Percentiles rank a stretch among this genome's conserved stretches.
These are phyloP conservation scores for Naumovozyma castellii DNA, from an alignment of 805 yeast genomes.

Conservation along the genomic window DNA sequence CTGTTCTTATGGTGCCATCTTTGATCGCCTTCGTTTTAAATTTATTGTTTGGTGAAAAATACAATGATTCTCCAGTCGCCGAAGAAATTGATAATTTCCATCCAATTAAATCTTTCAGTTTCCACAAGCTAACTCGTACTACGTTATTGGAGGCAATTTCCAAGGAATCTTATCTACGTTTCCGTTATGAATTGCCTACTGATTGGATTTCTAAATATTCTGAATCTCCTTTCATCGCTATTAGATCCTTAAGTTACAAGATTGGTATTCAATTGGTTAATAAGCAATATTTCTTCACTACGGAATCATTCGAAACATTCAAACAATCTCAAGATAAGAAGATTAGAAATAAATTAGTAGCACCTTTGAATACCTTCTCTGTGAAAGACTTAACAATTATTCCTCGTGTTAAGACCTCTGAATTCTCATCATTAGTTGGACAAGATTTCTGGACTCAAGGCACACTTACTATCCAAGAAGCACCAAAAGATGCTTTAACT, in stretches of 20 bases:
- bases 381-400: slow-evolving; percentile 60
- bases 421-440: slow-evolving; percentile 54
- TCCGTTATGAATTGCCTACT: slow-evolving; percentile 46
- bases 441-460: slow-evolving; percentile 72
- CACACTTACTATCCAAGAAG: slow-evolving; percentile 26
- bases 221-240: slow-evolving; percentile 35
- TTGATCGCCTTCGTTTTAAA: slow-evolving; percentile 66
- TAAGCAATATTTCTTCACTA: slow-evolving; percentile 33
- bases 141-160: slow-evolving; percentile 37
- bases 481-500: slow-evolving; percentile 48
- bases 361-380: slow-evolving; percentile 37
- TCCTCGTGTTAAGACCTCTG: slow-evolving; percentile 68
- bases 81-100: slow-evolving; percentile 40
- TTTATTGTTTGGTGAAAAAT: slow-evolving; percentile 47
- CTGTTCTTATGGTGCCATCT: slow-evolving; percentile 46
- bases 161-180: slow-evolving; percentile 51
- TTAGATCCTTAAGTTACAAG: slow-evolving; percentile 65
- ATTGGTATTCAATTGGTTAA: slow-evolving; percentile 80
- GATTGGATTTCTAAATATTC: slow-evolving; percentile 37
- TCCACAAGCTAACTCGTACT: slow-evolving; percentile 38
- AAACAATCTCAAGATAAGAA: slow-evolving; percentile 30
- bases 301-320: slow-evolving; percentile 30
- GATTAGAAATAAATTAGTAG: slow-evolving; percentile 25
- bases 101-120: slow-evolving; percentile 32
- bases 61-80: slow-evolving; percentile 35